A percentile compares a stretch with the other conserved stretches of the same genome.
These are phyloP conservation scores for Massarina eburnea DNA, from an alignment of 2,329 filamentous ascomycete species.

Conservation along the genomic window DNA sequence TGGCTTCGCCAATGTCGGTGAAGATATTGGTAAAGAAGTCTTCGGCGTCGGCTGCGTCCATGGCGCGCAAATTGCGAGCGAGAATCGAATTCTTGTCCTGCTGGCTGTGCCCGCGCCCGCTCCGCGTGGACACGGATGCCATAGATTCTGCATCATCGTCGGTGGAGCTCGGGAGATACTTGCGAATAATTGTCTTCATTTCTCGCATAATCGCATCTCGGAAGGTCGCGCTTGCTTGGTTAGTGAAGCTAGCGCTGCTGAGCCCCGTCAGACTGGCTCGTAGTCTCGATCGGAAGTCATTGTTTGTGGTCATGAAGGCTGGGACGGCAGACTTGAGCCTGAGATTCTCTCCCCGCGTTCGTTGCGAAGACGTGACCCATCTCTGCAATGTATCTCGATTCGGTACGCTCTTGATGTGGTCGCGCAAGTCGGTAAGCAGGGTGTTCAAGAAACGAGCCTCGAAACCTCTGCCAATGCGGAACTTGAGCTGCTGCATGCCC, in stretches of 20 bases:
- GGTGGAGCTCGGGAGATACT: slow-evolving; percentile 84
- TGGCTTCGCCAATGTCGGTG: slow-evolving; percentile 80
- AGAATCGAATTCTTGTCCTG: slow-evolving; percentile 89
- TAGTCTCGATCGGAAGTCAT: slow-evolving; percentile 70
- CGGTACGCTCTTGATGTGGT: slow-evolving; percentile 76
- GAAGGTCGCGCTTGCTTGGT: slow-evolving; percentile 79
- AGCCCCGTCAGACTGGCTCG: slow-evolving; percentile 73
- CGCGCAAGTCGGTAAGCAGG: slow-evolving; percentile 75
- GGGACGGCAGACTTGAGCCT: slow-evolving; percentile 71
- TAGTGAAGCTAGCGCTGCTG: slow-evolving; percentile 77
- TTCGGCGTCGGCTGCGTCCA: slow-evolving; percentile 84
- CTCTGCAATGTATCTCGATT: slow-evolving; percentile 74
- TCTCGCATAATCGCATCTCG: slow-evolving; percentile 83
- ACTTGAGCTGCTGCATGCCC: slow-evolving; percentile 74
- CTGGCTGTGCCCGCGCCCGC: slow-evolving; percentile 65
- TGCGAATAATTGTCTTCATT: slow-evolving; percentile 80
- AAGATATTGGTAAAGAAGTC: slow-evolving; percentile 81
- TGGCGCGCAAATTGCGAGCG: slow-evolving; percentile 80
- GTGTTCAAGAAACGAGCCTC: slow-evolving; percentile 78
- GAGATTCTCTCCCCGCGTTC: slow-evolving; percentile 67
- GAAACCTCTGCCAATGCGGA: slow-evolving; percentile 83
- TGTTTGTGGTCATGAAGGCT: slow-evolving; percentile 73
- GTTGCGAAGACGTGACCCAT: slow-evolving; percentile 77
- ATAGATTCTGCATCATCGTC: slow-evolving; percentile 93
- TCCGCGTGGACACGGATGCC: slow-evolving; percentile 79